A percentile compares a stretch with the other conserved stretches of the same genome.
Conservation (phyloP, 352 stramenopile genomes). For the Peronosclerospora sorghi region DNA sequence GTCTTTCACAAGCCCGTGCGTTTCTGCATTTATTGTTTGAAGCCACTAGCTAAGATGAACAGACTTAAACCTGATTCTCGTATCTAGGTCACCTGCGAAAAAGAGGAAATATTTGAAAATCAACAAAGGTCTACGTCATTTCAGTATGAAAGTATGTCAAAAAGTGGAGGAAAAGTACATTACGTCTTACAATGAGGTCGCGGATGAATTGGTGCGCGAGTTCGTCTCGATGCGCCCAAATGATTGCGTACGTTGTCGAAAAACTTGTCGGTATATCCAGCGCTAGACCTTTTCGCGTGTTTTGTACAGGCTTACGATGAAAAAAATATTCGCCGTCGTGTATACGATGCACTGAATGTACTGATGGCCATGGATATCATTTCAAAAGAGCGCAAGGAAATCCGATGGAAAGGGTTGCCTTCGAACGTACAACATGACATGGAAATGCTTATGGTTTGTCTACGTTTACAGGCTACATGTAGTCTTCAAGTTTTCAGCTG, state of each 20-base stretch:
- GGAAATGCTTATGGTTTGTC: conserved; percentile 67
- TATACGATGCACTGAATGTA: conserved; percentile 97
- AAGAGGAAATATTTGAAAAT: conserved; percentile 78
- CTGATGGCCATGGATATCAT: conserved; percentile 98
- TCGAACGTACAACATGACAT: conserved; percentile 81
- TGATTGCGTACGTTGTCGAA: conserved; percentile 39
- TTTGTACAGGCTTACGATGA: conserved; percentile 88
- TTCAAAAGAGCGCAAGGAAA: conserved; percentile 92
- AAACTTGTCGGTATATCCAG: neutral
- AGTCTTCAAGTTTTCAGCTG: neutral
- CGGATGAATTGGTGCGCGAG: conserved; percentile 88
- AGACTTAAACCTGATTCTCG: too few species aligned
- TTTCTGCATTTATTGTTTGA: neutral
- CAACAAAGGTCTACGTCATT: conserved; percentile 89
- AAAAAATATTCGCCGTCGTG: conserved; percentile 93
- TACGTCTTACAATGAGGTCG: conserved; percentile 93
- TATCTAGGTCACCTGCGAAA: conserved; percentile 43
- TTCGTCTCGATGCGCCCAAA: conserved; percentile 80
- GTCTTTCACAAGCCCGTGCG: conserved; percentile 52
- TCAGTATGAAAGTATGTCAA: conserved; percentile 93
- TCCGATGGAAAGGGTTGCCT: conserved; percentile 74
- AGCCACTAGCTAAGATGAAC: too few species aligned
- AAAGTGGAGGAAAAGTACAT: conserved; percentile 95
- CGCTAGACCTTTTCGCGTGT: neutral
- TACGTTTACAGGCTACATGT: neutral